phyloP scores from a whole-genome alignment of 139 green algal genomes.

The Chlorella ohadii region DNA sequence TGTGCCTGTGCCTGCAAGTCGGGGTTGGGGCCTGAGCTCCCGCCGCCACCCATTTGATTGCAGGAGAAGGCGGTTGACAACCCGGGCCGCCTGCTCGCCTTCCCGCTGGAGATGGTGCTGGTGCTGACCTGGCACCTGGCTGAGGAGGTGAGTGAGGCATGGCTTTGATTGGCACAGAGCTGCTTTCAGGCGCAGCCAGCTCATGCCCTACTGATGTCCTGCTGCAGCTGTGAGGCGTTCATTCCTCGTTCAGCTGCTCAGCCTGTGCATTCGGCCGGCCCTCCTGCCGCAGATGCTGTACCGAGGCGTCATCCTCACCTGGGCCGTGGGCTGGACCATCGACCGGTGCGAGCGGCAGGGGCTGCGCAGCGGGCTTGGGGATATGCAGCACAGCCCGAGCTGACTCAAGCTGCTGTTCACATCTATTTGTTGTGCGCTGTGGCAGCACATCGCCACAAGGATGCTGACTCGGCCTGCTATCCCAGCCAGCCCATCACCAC shows the following conservation, averaged over 20 bases:
- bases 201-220: not conserved
- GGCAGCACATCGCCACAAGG: too few species aligned
- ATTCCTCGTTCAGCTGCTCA: not conserved
- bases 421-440: too few species aligned
- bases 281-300: conserved; percentile 40
- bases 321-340: conserved; percentile 53
- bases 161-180: not conserved
- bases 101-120: conserved; percentile 49
- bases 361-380: too few species aligned
- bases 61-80: conserved; percentile 39
- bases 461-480: too few species aligned
- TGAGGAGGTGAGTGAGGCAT: conserved; percentile 58
- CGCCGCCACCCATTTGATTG: not conserved
- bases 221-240: not conserved
- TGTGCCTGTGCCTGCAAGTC: too few species aligned
- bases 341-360: conserved; percentile 16
- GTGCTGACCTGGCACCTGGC: conserved; percentile 41
- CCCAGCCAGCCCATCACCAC: too few species aligned
- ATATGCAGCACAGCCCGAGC: too few species aligned
- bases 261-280: not conserved
- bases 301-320: conserved; percentile 57
- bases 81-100: conserved; percentile 21
- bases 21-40: too few species aligned
- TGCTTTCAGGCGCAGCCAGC: too few species aligned
- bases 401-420: too few species aligned